Base-by-base conservation (phyloP, 192 early-diverging fungal genomes). In the Thamnidium elegans region DNA sequence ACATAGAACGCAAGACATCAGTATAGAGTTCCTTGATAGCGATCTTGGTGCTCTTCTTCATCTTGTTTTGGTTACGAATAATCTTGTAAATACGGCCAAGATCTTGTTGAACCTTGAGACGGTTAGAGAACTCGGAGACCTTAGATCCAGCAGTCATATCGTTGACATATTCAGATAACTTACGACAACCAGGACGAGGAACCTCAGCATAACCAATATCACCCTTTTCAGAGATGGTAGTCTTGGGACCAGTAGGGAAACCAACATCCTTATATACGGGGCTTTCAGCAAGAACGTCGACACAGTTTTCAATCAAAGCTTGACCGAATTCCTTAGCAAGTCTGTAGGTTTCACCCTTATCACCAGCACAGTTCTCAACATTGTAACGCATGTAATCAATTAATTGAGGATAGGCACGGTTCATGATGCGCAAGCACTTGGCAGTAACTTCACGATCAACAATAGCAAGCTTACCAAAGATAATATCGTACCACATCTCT, bases 401-500 rank as follows among this genome's bases (percentile, higher is more conserved):
- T 46, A 96, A 71, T 63, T 81, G 78, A 32, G 85, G 85, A 72
- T 92, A 89, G 50, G 92, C 78, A 51, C 93, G 88, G 84, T 95
- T 95, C 89, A 96, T 96, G 67, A 97, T 81, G 70, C 91, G 90
- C 19, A 95, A 83, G 76, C 88, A 90, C 66, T 92, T 87, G 72
- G 92, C 92, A 65, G 91, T 95, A 59, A 97, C 82, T 72, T 95
- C 94, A 69, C 95, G 90, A 71, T 97, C 93, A 19, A 97, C 91
- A 60, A 79, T 86, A 19, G 87, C 85, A 60, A 98, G 78, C 20
- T 88, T 84, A 61, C 94, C 94, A 75, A 91, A 96, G 72, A 98
- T 82, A 55, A 95, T 90, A 78, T 94, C 95, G 73, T 92, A 98
- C 77, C 92, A 94, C 54, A 94, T 83, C 30, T 86, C 80, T 47